phyloP scores from a whole-genome alignment of 208 protist genomes.

The Borovskyia barvae region DNA sequence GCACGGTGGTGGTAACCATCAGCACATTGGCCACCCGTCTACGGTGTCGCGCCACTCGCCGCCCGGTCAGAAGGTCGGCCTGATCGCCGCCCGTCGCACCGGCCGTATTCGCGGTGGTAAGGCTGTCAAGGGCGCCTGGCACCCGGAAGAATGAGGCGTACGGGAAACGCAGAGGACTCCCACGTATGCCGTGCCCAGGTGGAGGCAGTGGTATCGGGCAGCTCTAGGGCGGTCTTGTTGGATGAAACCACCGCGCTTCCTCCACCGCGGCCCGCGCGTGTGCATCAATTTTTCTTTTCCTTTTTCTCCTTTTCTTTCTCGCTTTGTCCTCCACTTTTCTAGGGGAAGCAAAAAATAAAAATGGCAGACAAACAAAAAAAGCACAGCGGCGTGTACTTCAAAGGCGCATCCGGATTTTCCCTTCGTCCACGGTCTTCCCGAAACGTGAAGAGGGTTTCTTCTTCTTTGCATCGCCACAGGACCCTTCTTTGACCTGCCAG shows the following conservation, averaged over 20 bases:
- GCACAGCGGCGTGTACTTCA: too few relatives aligned
- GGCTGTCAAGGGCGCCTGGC: slow-evolving; percentile 86
- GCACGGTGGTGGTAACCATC: slow-evolving; percentile 99
- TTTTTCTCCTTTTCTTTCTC: neutral
- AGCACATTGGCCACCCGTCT: slow-evolving; percentile 99
- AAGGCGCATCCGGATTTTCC: too few relatives aligned
- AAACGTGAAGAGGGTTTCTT: too few relatives aligned
- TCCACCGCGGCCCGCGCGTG: too few relatives aligned
- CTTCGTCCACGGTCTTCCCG: too few relatives aligned
- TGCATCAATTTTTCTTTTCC: slow-evolving; percentile 3
- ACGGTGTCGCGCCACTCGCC: slow-evolving; percentile 91
- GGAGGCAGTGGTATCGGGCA: too few relatives aligned
- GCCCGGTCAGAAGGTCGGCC: slow-evolving; percentile 98
- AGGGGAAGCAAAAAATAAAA: neutral
- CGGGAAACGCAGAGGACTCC: too few relatives aligned
- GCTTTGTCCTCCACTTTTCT: neutral
- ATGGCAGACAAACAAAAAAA: neutral
- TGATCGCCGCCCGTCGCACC: slow-evolving; percentile 99
- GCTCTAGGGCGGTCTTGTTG: too few relatives aligned
- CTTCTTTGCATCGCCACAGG: too few relatives aligned
- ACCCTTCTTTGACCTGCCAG: too few relatives aligned
- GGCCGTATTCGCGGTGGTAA: slow-evolving; percentile 94
- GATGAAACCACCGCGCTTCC: too few relatives aligned
- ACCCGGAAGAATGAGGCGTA: slow-evolving; percentile 82
- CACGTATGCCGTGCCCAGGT: too few relatives aligned